Evolutionary conservation across 2,329 filamentous ascomycete genomes (phyloP), one percentile per base, ranked within the genome.

Genomic region (Pestalotiopsis sp.): DNA sequence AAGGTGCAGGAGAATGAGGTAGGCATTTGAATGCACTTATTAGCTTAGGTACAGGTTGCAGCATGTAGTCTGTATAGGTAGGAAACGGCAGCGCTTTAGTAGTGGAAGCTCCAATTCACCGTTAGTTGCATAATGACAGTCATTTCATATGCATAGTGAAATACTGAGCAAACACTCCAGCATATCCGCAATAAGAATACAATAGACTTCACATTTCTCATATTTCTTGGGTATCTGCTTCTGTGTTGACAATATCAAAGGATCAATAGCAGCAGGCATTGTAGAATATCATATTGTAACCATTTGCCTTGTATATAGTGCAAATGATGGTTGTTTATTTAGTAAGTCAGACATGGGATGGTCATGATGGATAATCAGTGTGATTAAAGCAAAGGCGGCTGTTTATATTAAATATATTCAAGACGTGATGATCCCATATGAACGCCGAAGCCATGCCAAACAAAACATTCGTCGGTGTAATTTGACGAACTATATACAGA

Each of bases 91-190:
- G 20, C 57, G 6, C 25, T 59, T 13, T 36, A 17, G 3, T 23
- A 27, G 20, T 17, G 58, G 27, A 38, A 61, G 17, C 31, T 45
- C 31, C 45, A 70, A 69, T 70, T 68, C 67, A 70, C 66, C 41
- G 61, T 68, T 74, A 74, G 41, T 65, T 70, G 70, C 71, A 72
- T 73, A 72, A 60, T 66, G 20, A 20, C 65, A 49, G 40, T 17
- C 59, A 9, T 9, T 9, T 9, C 31, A 36, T 36, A 9, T 6
- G 31, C 31, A 36, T 36, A 36, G 31, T 36, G 6, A 9, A 9
- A 36, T 36, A 36, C 31, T 36, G 31, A 36, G 31, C 31, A 36
- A 9, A 36, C 31, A 36, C 31, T 36, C 31, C 7, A 36, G 31
- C 7, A 36, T 36, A 36, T 9, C 31, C 31, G 31, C 6, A 36